Evolutionary conservation across 352 stramenopile genomes (phyloP), one percentile per base, ranked within the genome.

Genomic region (Chrysophaeum taylorii): DNA sequence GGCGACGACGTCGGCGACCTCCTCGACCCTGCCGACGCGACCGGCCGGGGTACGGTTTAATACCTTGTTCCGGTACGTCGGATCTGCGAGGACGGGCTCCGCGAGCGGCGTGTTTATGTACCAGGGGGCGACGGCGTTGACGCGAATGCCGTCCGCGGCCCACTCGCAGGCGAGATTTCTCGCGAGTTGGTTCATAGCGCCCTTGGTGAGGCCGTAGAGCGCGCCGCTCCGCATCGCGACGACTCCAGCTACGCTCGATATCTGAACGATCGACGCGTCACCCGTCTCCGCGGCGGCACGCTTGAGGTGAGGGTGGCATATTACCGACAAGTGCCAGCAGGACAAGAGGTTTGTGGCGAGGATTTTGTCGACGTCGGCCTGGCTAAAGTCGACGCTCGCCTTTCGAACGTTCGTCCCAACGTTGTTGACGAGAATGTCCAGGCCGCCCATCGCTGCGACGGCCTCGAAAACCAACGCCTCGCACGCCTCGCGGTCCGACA

Each of bases 21-120:
- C 75, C 16, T 72, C 43, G 7, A 64, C 52, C 41, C 72, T 53
- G 33, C 73, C 73, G n/a, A 79, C 63, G 12, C 75, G 57, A 2
- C 66, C 42, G n/a, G 77, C n/a, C 23, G 75, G 75, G 0, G 75
- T 80, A 38, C 75, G 66, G 1, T 21, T 21, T 14, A 69, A 38
- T 38, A 81, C 82, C 74, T 67, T 77, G 54, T 76, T 78, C 45
- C 75, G 75, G 57, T 87, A 88, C 18, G 64, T 73, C 41, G 83
- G 76, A 75, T 89, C 73, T 39, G 85, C 83, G 37, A 89, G 75
- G 21, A 92, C 85, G 66, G 87, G 79, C 29, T 85, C 70, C 29
- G 83, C 81, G 9, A 93, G 73, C 43, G 83, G 80, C 33, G 85
- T 93, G 41, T 87, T 86, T 33, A 89, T 93, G 71, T 90, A 83